A percentile compares a stretch with the other conserved stretches of the same genome.
Evolutionary conservation across 495 filamentous ascomycete species (phyloP).

Genomic region (Hypoxylon fuscum): DNA sequence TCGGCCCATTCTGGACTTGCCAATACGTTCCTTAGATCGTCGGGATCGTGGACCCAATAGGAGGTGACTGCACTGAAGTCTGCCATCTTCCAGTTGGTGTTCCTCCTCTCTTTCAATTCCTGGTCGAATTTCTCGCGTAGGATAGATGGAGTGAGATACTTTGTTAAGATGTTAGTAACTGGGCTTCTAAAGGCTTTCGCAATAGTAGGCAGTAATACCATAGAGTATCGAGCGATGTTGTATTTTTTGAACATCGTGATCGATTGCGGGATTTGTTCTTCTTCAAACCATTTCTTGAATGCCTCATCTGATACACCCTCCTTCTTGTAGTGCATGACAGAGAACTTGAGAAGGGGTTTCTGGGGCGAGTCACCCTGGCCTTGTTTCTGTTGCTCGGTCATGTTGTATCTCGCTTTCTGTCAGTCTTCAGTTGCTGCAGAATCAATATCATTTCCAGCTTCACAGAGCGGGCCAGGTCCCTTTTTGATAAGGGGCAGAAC

Average conservation of each 20-base stretch:
- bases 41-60: not conserved
- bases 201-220: not conserved
- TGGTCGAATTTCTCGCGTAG: not conserved
- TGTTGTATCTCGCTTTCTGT: not conserved
- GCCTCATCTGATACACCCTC: not conserved
- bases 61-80: not conserved
- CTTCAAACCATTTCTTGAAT: not conserved
- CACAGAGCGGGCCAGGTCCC: not conserved
- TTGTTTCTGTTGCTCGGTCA: not conserved
- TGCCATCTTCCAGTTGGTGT: not conserved
- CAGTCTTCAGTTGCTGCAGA: not conserved
- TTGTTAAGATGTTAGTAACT: not conserved
- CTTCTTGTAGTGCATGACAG: not conserved
- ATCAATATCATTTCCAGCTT: not conserved
- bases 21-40: not conserved
- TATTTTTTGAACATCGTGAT: not conserved
- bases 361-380: not conserved
- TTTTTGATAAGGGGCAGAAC: not conserved
- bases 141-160: not conserved
- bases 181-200: not conserved
- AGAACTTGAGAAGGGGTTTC: not conserved
- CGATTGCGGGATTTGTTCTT: not conserved
- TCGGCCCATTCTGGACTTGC: not conserved
- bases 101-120: not conserved
- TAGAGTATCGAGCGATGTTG: not conserved